phyloP scores from a whole-genome alignment of 208 protist genomes.

The Trypanosoma scelopori region DNA sequence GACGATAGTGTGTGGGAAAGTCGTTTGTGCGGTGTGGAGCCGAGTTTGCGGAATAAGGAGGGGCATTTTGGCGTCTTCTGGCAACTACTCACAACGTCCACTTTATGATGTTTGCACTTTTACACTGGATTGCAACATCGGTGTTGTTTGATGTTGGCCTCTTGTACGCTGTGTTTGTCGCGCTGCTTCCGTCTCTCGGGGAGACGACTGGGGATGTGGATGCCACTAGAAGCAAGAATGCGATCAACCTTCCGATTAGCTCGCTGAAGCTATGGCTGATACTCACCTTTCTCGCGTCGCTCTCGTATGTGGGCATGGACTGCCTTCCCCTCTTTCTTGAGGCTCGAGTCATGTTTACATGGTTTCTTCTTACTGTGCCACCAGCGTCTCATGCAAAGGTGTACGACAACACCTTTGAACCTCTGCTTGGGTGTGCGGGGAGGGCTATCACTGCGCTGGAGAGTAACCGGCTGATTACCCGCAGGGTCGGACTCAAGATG shows the following conservation, averaged over 20 bases:
- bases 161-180: conserved; percentile 50
- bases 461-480: conserved; percentile 35
- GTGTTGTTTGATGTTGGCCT: conserved; percentile 46
- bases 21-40: too few relatives aligned
- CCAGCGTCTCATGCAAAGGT: conserved; percentile 50
- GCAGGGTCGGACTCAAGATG: conserved; percentile 32
- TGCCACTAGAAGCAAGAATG: neutral
- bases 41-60: too few relatives aligned
- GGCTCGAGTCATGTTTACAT: conserved; percentile 51
- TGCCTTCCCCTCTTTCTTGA: conserved; percentile 61
- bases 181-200: conserved; percentile 15
- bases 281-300: conserved; percentile 39
- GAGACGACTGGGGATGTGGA: neutral
- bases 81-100: too few relatives aligned
- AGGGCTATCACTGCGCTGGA: conserved; percentile 25
- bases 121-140: conserved; percentile 16
- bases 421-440: conserved; percentile 30
- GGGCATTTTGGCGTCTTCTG: too few relatives aligned
- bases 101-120: conserved; percentile 12
- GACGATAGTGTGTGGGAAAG: too few relatives aligned
- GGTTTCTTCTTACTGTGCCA: conserved; percentile 53
- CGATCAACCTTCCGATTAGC: conserved; percentile 14
- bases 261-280: conserved; percentile 73
- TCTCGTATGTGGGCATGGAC: conserved; percentile 49
- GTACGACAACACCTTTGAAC: conserved; percentile 54